Evolutionary conservation across 2,329 filamentous ascomycete genomes (phyloP).

Genomic region (Colletotrichum camelliae): DNA sequence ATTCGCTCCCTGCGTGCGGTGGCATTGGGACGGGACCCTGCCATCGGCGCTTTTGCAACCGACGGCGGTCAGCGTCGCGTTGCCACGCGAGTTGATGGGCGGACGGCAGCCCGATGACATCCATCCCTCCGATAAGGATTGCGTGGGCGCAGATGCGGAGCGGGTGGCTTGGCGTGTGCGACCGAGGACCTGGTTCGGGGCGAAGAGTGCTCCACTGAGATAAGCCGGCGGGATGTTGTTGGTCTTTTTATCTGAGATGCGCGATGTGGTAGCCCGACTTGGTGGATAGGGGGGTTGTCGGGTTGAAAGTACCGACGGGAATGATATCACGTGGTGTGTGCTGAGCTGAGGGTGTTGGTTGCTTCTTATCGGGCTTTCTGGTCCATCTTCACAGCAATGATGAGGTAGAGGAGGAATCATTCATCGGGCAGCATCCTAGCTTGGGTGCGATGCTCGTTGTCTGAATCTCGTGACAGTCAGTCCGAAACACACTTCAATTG

Average conservation of each 20-base stretch:
- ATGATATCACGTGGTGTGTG: neutral
- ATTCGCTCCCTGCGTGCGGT: neutral
- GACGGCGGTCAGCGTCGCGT: neutral
- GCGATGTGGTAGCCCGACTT: neutral
- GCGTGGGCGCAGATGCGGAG: neutral
- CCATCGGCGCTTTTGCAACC: constrained; percentile 22
- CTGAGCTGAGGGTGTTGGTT: neutral
- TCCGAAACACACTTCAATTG: rapidly evolving
- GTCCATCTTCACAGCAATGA: neutral
- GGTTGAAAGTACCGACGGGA: constrained; percentile 10
- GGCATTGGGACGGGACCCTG: neutral
- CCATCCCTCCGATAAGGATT: constrained; percentile 2
- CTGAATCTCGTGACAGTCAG: rapidly evolving
- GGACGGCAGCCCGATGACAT: neutral
- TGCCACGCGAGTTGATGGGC: neutral
- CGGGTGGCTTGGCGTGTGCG: neutral
- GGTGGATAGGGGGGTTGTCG: neutral
- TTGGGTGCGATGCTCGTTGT: neutral
- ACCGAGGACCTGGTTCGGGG: neutral
- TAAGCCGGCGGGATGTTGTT: constrained; percentile 2
- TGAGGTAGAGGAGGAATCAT: rapidly evolving
- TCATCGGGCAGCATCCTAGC: rapidly evolving
- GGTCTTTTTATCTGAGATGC: constrained; percentile 15
- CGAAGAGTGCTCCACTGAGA: constrained; percentile 6
- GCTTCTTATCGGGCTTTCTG: neutral